A percentile compares a stretch with the other conserved stretches of the same genome.
Conservation (phyloP, 352 stramenopile species). For the Phytophthora ramorum region DNA sequence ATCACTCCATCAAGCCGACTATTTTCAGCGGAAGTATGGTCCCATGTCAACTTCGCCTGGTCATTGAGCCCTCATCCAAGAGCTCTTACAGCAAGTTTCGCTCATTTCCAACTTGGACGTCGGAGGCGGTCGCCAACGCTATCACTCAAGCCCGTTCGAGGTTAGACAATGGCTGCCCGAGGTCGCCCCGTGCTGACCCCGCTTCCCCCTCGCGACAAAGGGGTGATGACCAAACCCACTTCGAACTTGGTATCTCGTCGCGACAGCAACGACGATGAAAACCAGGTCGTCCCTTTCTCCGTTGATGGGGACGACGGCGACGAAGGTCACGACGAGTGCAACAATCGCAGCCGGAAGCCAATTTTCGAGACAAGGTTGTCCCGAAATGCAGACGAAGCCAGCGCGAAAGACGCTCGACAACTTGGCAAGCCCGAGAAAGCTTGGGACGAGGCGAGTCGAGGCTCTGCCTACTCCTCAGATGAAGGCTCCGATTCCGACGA, state of each 20-base stretch:
- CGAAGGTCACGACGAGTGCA: slow-evolving; percentile 25
- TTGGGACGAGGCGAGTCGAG: slow-evolving; percentile 45
- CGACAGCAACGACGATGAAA: slow-evolving; percentile 43
- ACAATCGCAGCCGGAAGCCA: slow-evolving; percentile 4
- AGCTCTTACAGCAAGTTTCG: slow-evolving; percentile 12
- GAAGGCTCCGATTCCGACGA: slow-evolving; percentile 34
- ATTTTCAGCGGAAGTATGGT: slow-evolving; percentile 29
- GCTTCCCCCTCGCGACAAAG: slow-evolving; percentile 26
- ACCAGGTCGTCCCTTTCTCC: slow-evolving; percentile 69
- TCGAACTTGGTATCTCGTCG: slow-evolving; percentile 6
- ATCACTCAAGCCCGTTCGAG: slow-evolving; percentile 9
- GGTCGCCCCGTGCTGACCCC: slow-evolving; percentile 23
- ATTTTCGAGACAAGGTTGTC: slow-evolving; percentile 36
- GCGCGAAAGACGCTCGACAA: slow-evolving; percentile 12
- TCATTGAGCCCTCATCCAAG: neutral
- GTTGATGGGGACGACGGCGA: slow-evolving; percentile 57
- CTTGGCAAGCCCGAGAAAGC: slow-evolving; percentile 40
- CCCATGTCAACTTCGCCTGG: slow-evolving; percentile 13
- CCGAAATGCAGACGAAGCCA: slow-evolving; percentile 5
- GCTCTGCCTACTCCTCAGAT: slow-evolving; percentile 24
- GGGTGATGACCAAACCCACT: slow-evolving; percentile 1
- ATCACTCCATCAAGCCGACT: slow-evolving; percentile 4
- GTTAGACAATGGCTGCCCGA: slow-evolving; percentile 17
- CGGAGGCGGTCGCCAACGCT: slow-evolving; percentile 3
- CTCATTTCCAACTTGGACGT: slow-evolving; percentile 26